Conservation (phyloP, 2,329 filamentous ascomycete genomes). For the Celoporthe dispersa region DNA sequence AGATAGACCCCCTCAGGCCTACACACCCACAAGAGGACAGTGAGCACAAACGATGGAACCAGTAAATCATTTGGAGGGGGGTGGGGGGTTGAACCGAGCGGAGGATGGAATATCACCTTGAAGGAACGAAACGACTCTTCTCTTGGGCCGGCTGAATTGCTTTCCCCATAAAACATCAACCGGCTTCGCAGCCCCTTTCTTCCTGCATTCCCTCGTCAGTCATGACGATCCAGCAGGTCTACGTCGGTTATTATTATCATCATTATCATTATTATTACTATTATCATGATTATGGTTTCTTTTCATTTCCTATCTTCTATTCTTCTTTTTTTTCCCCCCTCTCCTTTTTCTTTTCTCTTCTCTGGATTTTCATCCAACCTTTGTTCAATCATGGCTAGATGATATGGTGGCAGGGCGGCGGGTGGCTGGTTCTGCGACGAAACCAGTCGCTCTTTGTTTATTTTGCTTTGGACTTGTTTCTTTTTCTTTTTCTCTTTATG, state of each 20-base stretch:
- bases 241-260: constrained; percentile 4
- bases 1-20: constrained; percentile 30
- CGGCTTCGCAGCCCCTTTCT: constrained; percentile 28
- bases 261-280: not conserved
- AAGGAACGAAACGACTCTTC: constrained; percentile 8
- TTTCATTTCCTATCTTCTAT: not conserved
- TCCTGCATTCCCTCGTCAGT: constrained; percentile 3
- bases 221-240: constrained; percentile 15
- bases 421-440: constrained; percentile 19
- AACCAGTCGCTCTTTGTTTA: constrained; percentile 3
- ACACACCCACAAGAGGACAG: constrained; percentile 29
- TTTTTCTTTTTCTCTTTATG: not conserved
- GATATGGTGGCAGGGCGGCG: constrained; percentile 19
- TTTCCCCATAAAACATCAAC: constrained; percentile 24
- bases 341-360: constrained; percentile 13
- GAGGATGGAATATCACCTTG: not conserved
- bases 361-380: not conserved
- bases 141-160: constrained; percentile 27
- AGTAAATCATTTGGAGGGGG: constrained; percentile 2
- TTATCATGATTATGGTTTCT: not conserved
- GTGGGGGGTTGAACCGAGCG: not conserved
- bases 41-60: constrained; percentile 27
- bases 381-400: constrained; percentile 14
- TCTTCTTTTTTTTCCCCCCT: not conserved
- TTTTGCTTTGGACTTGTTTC: not conserved